Conservation (phyloP, 1,139 yeast species). For the Zygosaccharomyces sapae region DNA sequence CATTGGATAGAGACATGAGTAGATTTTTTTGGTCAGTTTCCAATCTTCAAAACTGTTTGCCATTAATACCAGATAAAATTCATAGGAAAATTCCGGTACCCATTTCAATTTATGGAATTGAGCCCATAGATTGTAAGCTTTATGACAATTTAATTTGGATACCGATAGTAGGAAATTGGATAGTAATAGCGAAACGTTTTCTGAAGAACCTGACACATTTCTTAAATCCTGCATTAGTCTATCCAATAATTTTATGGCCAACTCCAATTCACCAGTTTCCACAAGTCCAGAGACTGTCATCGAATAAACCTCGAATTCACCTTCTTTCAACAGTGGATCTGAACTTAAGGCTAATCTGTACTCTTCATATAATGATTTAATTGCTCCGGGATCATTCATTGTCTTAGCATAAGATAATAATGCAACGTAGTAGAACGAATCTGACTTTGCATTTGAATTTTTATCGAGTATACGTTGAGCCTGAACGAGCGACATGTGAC, state of each 20-base stretch:
- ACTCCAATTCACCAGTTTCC: conserved; percentile 44
- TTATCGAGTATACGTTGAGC: conserved; percentile 25
- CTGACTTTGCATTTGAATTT: conserved; percentile 27
- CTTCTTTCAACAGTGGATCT: conserved; percentile 21
- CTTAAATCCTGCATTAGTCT: conserved; percentile 36
- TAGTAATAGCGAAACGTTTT: conserved; percentile 33
- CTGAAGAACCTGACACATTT: conserved; percentile 31
- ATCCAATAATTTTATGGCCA: conserved; percentile 57
- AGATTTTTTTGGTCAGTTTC: conserved; percentile 33
- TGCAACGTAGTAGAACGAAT: conserved; percentile 36
- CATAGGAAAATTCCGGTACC: conserved; percentile 41
- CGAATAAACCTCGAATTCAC: conserved; percentile 49
- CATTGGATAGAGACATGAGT: conserved; percentile 39
- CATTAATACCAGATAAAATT: conserved; percentile 37
- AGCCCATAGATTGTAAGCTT: conserved; percentile 36
- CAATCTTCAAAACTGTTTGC: conserved; percentile 34
- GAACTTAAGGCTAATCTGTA: conserved; percentile 28
- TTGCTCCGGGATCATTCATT: conserved; percentile 32
- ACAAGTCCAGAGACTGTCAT: conserved; percentile 50
- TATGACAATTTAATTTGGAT: conserved; percentile 33
- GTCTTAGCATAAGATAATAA: conserved; percentile 36
- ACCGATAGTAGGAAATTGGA: conserved; percentile 37
- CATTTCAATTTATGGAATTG: conserved; percentile 38
- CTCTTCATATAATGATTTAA: conserved; percentile 37
- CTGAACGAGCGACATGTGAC: conserved; percentile 27